A percentile compares a stretch with the other conserved stretches of the same genome.
phyloP scores from a whole-genome alignment of 2,329 filamentous ascomycete genomes.

The Hymenoscyphus salicellus region DNA sequence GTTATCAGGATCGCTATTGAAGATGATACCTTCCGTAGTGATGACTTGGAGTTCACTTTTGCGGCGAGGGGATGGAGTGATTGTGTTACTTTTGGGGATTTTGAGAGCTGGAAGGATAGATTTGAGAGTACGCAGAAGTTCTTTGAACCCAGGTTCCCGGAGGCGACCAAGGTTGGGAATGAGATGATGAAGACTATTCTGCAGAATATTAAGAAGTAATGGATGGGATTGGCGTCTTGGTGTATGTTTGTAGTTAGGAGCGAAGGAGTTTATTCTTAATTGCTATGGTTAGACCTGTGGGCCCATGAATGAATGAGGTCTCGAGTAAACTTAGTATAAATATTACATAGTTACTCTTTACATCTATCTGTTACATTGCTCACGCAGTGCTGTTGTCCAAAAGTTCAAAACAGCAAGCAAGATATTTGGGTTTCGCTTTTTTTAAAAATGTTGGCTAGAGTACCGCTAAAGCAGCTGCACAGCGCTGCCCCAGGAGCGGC shows the following conservation, averaged over 20 bases:
- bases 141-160: conserved; percentile 85
- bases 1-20: conserved; percentile 81
- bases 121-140: conserved; percentile 89
- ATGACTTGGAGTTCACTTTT: conserved; percentile 97
- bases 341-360: no score
- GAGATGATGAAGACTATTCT: conserved; percentile 97
- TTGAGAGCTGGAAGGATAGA: conserved; percentile 86
- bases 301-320: no score
- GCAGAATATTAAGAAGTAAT: conserved; percentile 61
- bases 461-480: no score
- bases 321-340: no score
- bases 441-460: no score
- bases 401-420: no score
- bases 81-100: conserved; percentile 85
- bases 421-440: no score
- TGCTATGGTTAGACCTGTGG: no score
- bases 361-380: no score
- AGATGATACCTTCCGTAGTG: conserved; percentile 87
- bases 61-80: conserved; percentile 95
- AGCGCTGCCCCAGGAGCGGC: no score
- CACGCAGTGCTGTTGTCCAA: no score
- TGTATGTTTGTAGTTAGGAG: not conserved
- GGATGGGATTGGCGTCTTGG: conserved; percentile 8
- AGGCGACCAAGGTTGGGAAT: conserved; percentile 84
- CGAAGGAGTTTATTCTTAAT: not conserved